Evolutionary conservation across 1,139 yeast genomes (phyloP), one percentile per base, ranked within the genome.

Genomic region (Nadsonia commutata): DNA sequence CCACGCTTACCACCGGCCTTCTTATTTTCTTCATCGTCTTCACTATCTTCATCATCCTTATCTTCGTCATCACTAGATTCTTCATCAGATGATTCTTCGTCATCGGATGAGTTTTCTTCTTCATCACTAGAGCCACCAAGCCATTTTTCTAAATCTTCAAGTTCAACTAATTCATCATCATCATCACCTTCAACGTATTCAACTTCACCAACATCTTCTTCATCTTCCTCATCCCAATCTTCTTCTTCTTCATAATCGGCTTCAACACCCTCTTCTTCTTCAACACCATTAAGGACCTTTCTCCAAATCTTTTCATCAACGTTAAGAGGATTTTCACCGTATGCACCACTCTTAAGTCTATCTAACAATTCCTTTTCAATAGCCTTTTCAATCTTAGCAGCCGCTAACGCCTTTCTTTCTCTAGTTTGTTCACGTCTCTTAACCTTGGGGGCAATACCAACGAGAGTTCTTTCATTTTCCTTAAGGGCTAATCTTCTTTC

Each of bases 281-380:
- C 79, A 54, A 80, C 78, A 51, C 74, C 77, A 52, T 90, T 85
- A 67, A 90, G 74, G 20, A 90, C 94, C 67, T 78, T 84, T 72
- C 81, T 80, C 98, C 98, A 90, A 49, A 90, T 78, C 65, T 79
- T 80, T 58, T 88, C 96, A 56, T 90, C 97, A 39, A 90, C 98
- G 58, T 90, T 90, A 58, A 90, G 71, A 46, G 98, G 98, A 62
- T 88, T 84, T 58, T 90, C 97, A 50, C 98, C 98, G 58, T 90
- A 90, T 5, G 97, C 97, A 49, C 98, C 98, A 60, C 90, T 79
- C 76, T 90, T 90, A 56, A 90, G 74, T 65, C 98, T 78, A 45
- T 88, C 95, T 56, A 90, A 71, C 52, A 90, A 72, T 64, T 90
- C 98, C 66, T 85, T 85, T 64, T 90, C 98, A 53, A 90, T 90